Conservation (phyloP, 2,329 filamentous ascomycete species). For the Penicillium sp. region DNA sequence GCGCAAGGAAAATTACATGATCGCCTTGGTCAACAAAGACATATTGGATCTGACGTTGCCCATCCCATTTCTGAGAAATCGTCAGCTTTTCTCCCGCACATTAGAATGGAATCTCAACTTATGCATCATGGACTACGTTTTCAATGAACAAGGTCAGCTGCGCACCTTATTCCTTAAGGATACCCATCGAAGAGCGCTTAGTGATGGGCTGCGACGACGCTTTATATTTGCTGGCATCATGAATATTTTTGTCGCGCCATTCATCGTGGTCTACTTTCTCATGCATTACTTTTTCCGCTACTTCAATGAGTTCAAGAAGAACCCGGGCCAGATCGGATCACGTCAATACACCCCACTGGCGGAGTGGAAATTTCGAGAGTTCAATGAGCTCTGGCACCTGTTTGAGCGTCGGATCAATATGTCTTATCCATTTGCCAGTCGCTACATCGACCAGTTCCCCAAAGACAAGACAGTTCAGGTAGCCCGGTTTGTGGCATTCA, state of each 20-base stretch:
- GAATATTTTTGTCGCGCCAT: conserved; percentile 82
- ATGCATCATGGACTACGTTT: conserved; percentile 89
- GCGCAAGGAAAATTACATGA: conserved; percentile 95
- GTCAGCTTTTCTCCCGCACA: conserved; percentile 83
- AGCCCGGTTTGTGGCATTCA: conserved; percentile 80
- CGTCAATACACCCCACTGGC: conserved; percentile 90
- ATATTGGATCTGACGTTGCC: conserved; percentile 83
- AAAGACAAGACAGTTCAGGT: conserved; percentile 90
- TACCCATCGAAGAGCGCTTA: conserved; percentile 74
- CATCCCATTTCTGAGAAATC: conserved; percentile 75
- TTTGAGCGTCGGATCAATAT: conserved; percentile 89
- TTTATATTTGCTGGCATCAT: conserved; percentile 82
- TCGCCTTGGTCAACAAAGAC: conserved; percentile 97
- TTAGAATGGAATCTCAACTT: conserved; percentile 91
- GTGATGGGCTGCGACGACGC: conserved; percentile 72
- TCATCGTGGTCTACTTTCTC: conserved; percentile 81
- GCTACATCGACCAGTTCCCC: conserved; percentile 94
- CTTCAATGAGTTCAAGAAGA: conserved; percentile 96
- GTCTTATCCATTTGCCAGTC: conserved; percentile 88
- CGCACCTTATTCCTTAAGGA: conserved; percentile 83
- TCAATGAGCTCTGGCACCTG: conserved; percentile 92
- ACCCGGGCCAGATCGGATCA: conserved; percentile 81
- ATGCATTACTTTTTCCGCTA: conserved; percentile 93
- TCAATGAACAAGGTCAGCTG: conserved; percentile 85
- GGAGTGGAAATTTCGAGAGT: conserved; percentile 97